Conservation (phyloP, 805 yeast species). For the Candida berthetii region DNA sequence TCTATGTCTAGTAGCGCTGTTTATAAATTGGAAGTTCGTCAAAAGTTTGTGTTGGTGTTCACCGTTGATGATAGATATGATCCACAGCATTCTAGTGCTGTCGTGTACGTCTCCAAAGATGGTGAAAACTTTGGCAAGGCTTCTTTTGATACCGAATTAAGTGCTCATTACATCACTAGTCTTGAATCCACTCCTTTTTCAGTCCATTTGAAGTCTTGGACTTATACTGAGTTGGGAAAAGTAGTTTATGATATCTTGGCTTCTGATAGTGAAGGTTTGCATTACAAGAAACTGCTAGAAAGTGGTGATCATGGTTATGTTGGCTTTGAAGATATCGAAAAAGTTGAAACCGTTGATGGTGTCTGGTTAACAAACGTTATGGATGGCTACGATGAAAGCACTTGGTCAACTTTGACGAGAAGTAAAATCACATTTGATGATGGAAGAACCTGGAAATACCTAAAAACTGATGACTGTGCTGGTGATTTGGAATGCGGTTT, state of each 20-base stretch:
- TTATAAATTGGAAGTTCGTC: slow-evolving; percentile 24
- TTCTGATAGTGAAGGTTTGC: slow-evolving; percentile 48
- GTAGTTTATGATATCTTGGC: slow-evolving; percentile 16
- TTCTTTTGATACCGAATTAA: slow-evolving; percentile 21
- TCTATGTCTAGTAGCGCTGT: slow-evolving; percentile 22
- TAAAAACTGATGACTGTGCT: slow-evolving; percentile 21
- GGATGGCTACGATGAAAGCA: slow-evolving; percentile 11
- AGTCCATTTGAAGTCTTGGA: slow-evolving; percentile 30
- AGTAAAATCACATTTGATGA: slow-evolving; percentile 33
- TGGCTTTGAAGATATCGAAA: slow-evolving; percentile 29
- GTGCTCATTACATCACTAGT: slow-evolving; percentile 17
- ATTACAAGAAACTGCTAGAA: slow-evolving; percentile 37
- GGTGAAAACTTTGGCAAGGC: slow-evolving; percentile 25
- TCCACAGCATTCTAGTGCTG: slow-evolving; percentile 15
- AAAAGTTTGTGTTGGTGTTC: slow-evolving; percentile 26
- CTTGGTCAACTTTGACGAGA: slow-evolving; percentile 14
- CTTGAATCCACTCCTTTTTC: slow-evolving; percentile 33
- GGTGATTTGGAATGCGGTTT: slow-evolving; percentile 25
- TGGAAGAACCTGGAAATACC: slow-evolving; percentile 28
- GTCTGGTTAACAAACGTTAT: slow-evolving; percentile 47
- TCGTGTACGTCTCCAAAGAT: slow-evolving; percentile 25
- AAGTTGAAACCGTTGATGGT: slow-evolving; percentile 53
- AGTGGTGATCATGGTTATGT: slow-evolving; percentile 24
- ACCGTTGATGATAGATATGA: slow-evolving; percentile 16
- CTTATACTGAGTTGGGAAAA: slow-evolving; percentile 12